phyloP scores from a whole-genome alignment of 805 yeast species.

The Yueomyces sp. region DNA sequence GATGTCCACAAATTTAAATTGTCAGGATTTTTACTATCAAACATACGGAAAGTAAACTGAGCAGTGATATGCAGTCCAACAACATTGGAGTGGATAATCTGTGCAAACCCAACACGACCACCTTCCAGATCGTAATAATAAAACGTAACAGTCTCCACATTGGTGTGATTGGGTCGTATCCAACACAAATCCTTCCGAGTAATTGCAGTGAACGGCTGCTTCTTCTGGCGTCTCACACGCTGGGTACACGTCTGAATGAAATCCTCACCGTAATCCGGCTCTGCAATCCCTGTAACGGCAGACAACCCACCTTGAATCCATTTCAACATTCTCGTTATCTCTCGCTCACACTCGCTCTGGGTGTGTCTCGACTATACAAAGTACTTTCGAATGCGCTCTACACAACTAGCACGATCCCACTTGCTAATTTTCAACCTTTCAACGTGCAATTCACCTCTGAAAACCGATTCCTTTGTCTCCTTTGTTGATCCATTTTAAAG shows the following conservation, averaged over 20 bases:
- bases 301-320: constrained; percentile 80
- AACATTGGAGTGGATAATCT: constrained; percentile 84
- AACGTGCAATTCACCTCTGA: too few relatives aligned
- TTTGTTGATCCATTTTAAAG: too few relatives aligned
- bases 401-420: too few relatives aligned
- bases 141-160: constrained; percentile 92
- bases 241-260: constrained; percentile 79
- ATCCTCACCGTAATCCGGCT: constrained; percentile 90
- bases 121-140: constrained; percentile 56
- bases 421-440: too few relatives aligned
- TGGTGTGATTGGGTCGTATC: constrained; percentile 63
- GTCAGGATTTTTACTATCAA: constrained; percentile 23
- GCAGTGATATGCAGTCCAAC: constrained; percentile 83
- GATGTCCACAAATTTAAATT: constrained; percentile 64
- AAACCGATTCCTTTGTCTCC: too few relatives aligned
- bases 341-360: not conserved
- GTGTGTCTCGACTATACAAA: not conserved
- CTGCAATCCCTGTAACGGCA: constrained; percentile 95
- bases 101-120: constrained; percentile 77
- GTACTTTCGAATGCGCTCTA: too few relatives aligned
- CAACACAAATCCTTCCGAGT: constrained; percentile 60
- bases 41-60: constrained; percentile 83
- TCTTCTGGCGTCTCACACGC: constrained; percentile 32
- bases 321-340: constrained; percentile 41
- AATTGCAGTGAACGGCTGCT: constrained; percentile 46